These are phyloP conservation scores for Vigna mungo DNA, from an alignment of 306 rosid species.

Conservation along the genomic window DNA sequence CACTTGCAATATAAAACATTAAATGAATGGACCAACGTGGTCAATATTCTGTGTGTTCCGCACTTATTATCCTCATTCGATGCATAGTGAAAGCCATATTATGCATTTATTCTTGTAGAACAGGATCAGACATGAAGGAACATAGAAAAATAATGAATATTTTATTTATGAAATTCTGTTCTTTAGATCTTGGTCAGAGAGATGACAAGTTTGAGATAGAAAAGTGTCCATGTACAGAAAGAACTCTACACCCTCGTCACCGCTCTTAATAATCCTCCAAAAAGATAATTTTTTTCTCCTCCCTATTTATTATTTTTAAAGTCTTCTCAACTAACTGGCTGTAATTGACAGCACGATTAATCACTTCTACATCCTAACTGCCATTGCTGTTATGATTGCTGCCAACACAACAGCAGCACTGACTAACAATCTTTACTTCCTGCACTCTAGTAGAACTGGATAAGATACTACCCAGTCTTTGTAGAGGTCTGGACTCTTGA, in stretches of 20 bases:
- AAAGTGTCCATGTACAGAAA: not conserved
- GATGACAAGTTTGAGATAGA: not conserved
- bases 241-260: not conserved
- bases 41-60: slow-evolving; percentile 31
- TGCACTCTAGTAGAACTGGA: slow-evolving; percentile 1
- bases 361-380: not conserved
- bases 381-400: not conserved
- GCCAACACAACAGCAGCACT: not conserved
- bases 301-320: not conserved
- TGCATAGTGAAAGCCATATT: slow-evolving; percentile 19
- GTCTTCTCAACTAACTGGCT: not conserved
- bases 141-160: not conserved
- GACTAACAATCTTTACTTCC: not conserved
- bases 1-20: slow-evolving; percentile 8
- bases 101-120: slow-evolving; percentile 11
- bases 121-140: not conserved
- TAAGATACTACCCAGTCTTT: not conserved
- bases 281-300: not conserved
- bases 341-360: not conserved
- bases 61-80: not conserved
- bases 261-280: not conserved
- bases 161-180: not conserved
- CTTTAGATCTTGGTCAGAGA: slow-evolving; percentile 6
- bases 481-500: not conserved
- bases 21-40: slow-evolving; percentile 16